These are phyloP conservation scores for Phytophthora fragariae DNA, from an alignment of 352 stramenopile species.

Conservation along the genomic window DNA sequence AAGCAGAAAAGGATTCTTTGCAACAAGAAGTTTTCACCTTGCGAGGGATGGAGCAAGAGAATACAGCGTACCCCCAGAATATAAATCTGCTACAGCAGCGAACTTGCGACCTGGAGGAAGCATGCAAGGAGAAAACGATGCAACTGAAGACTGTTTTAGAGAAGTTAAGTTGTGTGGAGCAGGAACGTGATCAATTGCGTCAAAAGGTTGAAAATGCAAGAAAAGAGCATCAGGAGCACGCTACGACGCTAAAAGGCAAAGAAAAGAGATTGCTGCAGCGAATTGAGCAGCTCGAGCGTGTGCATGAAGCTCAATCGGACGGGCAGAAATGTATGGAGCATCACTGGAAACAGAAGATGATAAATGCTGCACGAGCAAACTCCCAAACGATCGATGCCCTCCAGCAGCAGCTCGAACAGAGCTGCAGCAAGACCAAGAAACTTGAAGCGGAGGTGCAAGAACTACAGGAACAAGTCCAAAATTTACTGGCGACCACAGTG, in stretches of 20 bases:
- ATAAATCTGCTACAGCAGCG: conserved; percentile 66
- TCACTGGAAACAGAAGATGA: conserved; percentile 49
- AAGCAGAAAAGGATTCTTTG: conserved; percentile 55
- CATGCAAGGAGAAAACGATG: conserved; percentile 38
- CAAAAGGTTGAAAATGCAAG: conserved; percentile 39
- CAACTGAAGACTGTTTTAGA: conserved; percentile 35
- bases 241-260: conserved; percentile 29
- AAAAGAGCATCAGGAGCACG: conserved; percentile 42
- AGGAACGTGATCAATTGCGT: conserved; percentile 48
- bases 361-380: conserved; percentile 38
- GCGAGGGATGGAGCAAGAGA: conserved; percentile 59
- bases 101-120: conserved; percentile 48
- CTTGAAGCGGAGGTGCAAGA: conserved; percentile 37
- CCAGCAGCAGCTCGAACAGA: conserved; percentile 40
- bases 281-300: conserved; percentile 49
- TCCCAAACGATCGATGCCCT: conserved; percentile 30
- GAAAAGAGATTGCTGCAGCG: conserved; percentile 38
- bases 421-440: conserved; percentile 39
- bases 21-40: conserved; percentile 48
- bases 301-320: conserved; percentile 36
- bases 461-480: conserved; percentile 55
- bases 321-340: conserved; percentile 30
- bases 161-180: conserved; percentile 32
- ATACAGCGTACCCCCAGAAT: conserved; percentile 59
- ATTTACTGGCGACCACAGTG: conserved; percentile 65